Evolutionary conservation across 441 rosid species (phyloP).

Genomic region (Lepidium campestre): DNA sequence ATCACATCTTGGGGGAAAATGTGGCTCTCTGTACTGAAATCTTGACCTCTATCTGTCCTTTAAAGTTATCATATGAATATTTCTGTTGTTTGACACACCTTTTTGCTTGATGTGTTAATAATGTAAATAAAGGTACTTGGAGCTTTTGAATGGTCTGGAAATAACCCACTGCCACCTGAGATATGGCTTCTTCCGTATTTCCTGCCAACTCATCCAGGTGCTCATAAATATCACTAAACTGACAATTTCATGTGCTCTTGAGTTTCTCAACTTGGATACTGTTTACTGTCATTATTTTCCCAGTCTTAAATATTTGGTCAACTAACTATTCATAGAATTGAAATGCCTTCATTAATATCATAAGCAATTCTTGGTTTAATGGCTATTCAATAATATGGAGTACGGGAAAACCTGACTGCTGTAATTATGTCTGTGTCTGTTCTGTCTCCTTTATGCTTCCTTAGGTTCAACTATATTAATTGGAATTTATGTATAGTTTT

Average conservation of each 20-base stretch:
- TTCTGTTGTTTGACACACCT: not conserved
- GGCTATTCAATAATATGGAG: not conserved
- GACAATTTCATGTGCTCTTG: not conserved
- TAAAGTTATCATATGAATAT: not conserved
- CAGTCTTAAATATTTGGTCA: not conserved
- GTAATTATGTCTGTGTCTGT: not conserved
- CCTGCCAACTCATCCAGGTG: conserved; percentile 84
- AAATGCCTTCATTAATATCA: not conserved
- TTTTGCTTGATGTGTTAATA: conserved; percentile 3
- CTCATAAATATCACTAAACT: not conserved
- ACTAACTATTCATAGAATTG: not conserved
- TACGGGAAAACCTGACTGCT: not conserved
- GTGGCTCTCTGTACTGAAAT: conserved; percentile 78
- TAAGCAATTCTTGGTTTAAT: not conserved
- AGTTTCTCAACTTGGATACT: not conserved
- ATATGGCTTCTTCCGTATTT: conserved; percentile 82
- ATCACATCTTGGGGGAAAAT: conserved; percentile 94
- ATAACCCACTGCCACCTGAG: conserved; percentile 90
- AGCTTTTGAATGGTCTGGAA: conserved; percentile 86
- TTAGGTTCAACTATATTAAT: not conserved
- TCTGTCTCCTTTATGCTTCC: not conserved
- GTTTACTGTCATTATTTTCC: not conserved
- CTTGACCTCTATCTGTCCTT: conserved; percentile 4
- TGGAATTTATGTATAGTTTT: not conserved
- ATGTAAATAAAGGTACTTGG: conserved; percentile 68